Percentiles rank a stretch among this genome's conserved stretches.
Conservation (phyloP, 148 eudicot species). For the Mesembryanthemum crystallinum region DNA sequence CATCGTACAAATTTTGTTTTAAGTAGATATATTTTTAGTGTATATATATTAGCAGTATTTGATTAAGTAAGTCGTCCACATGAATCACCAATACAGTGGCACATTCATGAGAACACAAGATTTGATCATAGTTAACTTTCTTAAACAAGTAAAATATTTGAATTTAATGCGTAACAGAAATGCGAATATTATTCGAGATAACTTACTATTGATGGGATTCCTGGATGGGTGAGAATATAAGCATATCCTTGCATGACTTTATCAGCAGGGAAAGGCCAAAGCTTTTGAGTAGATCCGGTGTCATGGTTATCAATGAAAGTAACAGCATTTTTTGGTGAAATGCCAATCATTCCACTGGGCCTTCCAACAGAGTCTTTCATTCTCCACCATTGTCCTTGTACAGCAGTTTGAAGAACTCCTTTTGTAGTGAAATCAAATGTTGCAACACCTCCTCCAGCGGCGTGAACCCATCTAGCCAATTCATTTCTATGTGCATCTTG, state of each 20-base stretch:
- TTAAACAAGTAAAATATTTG: too few species aligned
- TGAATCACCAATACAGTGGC: not conserved
- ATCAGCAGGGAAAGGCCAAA: conserved; percentile 22
- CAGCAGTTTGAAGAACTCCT: conserved; percentile 63
- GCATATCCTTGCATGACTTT: conserved; percentile 30
- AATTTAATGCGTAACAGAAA: not conserved
- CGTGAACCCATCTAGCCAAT: conserved; percentile 46
- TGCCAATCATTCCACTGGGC: conserved; percentile 55
- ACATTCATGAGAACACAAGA: too few species aligned
- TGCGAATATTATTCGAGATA: not conserved
- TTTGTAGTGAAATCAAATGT: conserved; percentile 63
- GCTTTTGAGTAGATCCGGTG: conserved; percentile 24
- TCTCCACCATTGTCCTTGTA: conserved; percentile 54
- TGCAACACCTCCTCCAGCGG: conserved; percentile 46
- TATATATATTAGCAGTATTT: too few species aligned
- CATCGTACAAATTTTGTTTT: too few species aligned
- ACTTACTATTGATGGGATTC: conserved; percentile 27
- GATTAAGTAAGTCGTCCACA: not conserved
- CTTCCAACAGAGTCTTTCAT: conserved; percentile 49
- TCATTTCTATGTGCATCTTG: conserved; percentile 46
- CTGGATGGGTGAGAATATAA: conserved; percentile 32
- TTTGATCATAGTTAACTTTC: too few species aligned
- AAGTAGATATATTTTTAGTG: too few species aligned
- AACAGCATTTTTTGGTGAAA: conserved; percentile 37
- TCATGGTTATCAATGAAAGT: conserved; percentile 30